Conservation (phyloP, 768 basidiomycete genomes). For the Hemileccinum rubropunctum region DNA sequence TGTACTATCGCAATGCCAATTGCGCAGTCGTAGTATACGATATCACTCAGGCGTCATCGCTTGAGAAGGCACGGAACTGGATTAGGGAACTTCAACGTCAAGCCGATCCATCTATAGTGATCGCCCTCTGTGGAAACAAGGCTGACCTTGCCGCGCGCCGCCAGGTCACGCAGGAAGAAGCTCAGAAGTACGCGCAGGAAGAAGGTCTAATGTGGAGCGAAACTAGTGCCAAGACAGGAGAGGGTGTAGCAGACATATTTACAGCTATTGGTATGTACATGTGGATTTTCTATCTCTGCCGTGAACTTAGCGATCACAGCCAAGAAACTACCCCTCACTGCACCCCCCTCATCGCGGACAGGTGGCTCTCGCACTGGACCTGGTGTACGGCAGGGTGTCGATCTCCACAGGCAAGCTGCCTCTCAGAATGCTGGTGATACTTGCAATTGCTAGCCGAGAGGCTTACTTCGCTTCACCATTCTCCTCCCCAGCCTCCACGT, state of each 20-base stretch:
- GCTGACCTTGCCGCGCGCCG: slow-evolving; percentile 80
- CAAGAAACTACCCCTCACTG: slow-evolving; percentile 85
- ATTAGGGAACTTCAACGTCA: slow-evolving; percentile 96
- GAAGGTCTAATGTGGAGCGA: slow-evolving; percentile 93
- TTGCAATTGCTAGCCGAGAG: slow-evolving; percentile 67
- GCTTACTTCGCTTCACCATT: slow-evolving; percentile 1
- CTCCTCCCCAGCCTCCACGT: slow-evolving; percentile 5
- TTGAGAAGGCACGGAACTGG: slow-evolving; percentile 96
- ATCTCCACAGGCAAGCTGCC: slow-evolving; percentile 68
- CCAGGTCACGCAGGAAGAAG: slow-evolving; percentile 84
- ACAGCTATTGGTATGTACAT: slow-evolving; percentile 71
- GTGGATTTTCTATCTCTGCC: background rate
- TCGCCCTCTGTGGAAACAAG: slow-evolving; percentile 97
- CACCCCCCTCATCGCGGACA: slow-evolving; percentile 62
- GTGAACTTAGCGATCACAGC: slow-evolving; percentile 41
- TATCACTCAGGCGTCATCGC: slow-evolving; percentile 87
- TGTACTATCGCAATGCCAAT: slow-evolving; percentile 96
- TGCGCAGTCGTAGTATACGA: slow-evolving; percentile 96
- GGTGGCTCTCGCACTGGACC: slow-evolving; percentile 51
- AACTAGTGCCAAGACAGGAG: slow-evolving; percentile 86
- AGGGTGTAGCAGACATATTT: slow-evolving; percentile 85
- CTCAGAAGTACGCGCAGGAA: slow-evolving; percentile 88
- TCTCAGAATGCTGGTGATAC: slow-evolving; percentile 52
- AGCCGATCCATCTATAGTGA: slow-evolving; percentile 95
- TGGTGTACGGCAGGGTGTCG: slow-evolving; percentile 63